Evolutionary conservation across 2,329 filamentous ascomycete species (phyloP).

Genomic region (Orbilia brochopaga): DNA sequence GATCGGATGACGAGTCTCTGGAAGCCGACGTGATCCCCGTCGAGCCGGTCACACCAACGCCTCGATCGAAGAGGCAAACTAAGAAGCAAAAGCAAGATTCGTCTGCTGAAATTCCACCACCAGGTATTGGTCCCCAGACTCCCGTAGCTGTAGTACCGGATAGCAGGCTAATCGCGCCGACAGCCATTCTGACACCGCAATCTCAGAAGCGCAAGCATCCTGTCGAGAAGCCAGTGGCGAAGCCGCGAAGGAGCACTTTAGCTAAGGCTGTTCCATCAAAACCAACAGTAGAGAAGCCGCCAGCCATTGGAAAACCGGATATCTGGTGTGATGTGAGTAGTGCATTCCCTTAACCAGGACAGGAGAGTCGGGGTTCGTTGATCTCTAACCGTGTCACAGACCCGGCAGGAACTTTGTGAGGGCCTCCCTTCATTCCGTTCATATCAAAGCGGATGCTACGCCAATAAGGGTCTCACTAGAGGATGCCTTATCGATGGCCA

Average conservation of each 20-base stretch:
- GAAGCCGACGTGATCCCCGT: background rate
- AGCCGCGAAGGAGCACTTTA: slow-evolving; percentile 29
- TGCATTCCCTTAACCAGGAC: background rate
- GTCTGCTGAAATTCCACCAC: no score
- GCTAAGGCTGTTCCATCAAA: background rate
- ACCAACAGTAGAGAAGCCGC: slow-evolving; percentile 47
- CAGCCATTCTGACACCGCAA: background rate
- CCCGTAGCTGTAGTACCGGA: no score
- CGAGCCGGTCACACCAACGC: background rate
- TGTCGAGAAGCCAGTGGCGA: slow-evolving; percentile 6
- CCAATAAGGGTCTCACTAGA: slow-evolving; percentile 61
- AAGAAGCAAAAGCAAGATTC: background rate
- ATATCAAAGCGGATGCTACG: slow-evolving; percentile 68
- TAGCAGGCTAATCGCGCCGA: no score
- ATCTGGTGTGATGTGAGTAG: slow-evolving; percentile 54
- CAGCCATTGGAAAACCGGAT: slow-evolving; percentile 52
- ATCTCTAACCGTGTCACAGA: slow-evolving; percentile 48
- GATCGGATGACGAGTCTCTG: no score
- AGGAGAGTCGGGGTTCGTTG: slow-evolving; percentile 10
- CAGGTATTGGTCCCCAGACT: no score
- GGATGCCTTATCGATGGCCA: slow-evolving; percentile 68
- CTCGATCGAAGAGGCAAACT: background rate
- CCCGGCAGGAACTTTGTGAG: slow-evolving; percentile 68
- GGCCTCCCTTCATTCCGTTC: slow-evolving; percentile 68
- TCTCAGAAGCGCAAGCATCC: background rate